A percentile compares a stretch with the other conserved stretches of the same genome.
Conservation (phyloP, 306 rosid species). For the Trifolium pratense region DNA sequence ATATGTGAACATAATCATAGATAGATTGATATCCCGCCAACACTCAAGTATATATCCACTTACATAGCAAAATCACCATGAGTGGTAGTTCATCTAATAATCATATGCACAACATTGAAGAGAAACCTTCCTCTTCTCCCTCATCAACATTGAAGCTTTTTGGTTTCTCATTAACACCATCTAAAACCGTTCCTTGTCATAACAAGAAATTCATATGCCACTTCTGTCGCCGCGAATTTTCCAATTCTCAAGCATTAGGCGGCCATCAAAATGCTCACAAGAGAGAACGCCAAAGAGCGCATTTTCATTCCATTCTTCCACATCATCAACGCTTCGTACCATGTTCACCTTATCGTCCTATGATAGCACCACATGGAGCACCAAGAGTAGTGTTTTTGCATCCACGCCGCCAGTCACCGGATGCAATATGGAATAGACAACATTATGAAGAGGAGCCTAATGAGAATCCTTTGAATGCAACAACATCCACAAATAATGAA, state of each 20-base stretch:
- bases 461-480: neutral
- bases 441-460: neutral
- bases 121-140: neutral
- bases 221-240: constrained; percentile 38
- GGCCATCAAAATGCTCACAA: constrained; percentile 57
- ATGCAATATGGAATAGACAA: constrained; percentile 6
- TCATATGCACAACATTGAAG: neutral
- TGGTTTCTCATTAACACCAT: constrained; percentile 34
- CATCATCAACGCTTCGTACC: constrained; percentile 27
- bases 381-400: neutral
- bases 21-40: neutral
- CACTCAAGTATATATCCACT: neutral
- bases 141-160: constrained; percentile 33
- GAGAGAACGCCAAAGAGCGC: constrained; percentile 44
- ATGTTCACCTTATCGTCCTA: neutral
- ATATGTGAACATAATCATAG: neutral
- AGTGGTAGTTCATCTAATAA: constrained; percentile 19
- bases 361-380: neutral
- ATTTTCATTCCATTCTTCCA: constrained; percentile 10
- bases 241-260: constrained; percentile 48
- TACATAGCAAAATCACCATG: neutral
- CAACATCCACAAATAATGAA: neutral
- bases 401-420: neutral
- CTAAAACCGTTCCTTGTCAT: neutral
- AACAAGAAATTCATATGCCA: constrained; percentile 41